phyloP scores from a whole-genome alignment of 352 stramenopile species.

The Chrysophaeum taylorii region DNA sequence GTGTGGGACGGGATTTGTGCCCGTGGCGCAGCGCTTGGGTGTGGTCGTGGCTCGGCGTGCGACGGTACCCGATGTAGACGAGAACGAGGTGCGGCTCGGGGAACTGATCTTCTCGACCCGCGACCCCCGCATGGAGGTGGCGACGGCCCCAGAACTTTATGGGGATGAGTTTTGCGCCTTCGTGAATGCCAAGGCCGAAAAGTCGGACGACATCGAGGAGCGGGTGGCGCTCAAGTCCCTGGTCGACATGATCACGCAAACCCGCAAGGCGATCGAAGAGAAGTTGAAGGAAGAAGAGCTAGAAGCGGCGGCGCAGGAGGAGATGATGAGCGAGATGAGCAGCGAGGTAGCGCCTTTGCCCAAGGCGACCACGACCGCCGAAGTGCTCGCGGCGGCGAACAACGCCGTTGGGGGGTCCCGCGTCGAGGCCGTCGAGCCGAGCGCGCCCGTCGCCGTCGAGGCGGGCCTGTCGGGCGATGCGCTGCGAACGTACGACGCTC shows the following conservation, averaged over 20 bases:
- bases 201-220: slow-evolving; percentile 7
- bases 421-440: not conserved
- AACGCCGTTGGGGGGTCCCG: not conserved
- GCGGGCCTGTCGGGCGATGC: not conserved
- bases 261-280: not conserved
- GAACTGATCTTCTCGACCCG: slow-evolving; percentile 8
- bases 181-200: not conserved
- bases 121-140: slow-evolving; percentile 7
- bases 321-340: not conserved
- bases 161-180: slow-evolving; percentile 1
- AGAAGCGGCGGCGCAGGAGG: not conserved
- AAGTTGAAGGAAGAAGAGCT: not conserved
- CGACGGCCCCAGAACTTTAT: not conserved
- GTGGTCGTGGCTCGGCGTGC: too few species aligned
- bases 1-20: too few species aligned
- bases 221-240: not conserved
- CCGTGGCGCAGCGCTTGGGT: too few species aligned
- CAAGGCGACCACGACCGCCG: too few species aligned
- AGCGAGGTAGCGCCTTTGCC: too few species aligned
- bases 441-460: not conserved
- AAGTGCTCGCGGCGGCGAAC: not conserved
- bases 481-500: slow-evolving; percentile 1
- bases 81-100: not conserved
- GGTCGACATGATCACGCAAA: not conserved
- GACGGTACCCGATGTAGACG: not conserved